Evolutionary conservation across 2,329 filamentous ascomycete genomes (phyloP).

Genomic region (Claviceps maximensis): DNA sequence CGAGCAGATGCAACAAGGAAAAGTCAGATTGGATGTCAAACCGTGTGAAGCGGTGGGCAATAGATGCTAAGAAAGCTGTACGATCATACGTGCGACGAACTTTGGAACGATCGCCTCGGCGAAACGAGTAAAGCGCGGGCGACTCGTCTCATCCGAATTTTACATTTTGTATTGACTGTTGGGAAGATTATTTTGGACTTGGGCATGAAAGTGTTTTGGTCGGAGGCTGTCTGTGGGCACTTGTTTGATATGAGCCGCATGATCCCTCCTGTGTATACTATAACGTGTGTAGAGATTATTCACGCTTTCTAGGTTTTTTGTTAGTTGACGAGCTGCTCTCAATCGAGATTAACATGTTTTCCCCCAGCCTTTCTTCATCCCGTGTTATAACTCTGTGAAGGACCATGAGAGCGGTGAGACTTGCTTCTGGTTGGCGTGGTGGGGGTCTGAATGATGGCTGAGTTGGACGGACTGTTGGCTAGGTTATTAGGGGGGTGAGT

Average conservation of each 20-base stretch:
- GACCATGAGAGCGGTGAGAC: too few relatives aligned
- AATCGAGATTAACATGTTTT: neutral
- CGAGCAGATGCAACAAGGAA: neutral
- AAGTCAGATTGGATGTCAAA: conserved; percentile 12
- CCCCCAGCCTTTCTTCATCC: too few relatives aligned
- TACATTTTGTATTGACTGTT: conserved; percentile 2
- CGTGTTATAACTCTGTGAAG: too few relatives aligned
- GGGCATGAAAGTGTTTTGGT: neutral
- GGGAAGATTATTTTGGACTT: conserved; percentile 1
- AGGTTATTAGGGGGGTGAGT: neutral
- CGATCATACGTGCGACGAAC: conserved; percentile 20
- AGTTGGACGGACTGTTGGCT: too few relatives aligned
- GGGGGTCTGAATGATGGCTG: too few relatives aligned
- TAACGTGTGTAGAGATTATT: neutral
- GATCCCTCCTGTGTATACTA: neutral
- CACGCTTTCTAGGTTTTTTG: neutral
- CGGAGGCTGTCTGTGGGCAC: neutral
- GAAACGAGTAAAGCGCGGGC: conserved; percentile 3
- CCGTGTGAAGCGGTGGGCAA: conserved; percentile 22
- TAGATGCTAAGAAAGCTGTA: conserved; percentile 19
- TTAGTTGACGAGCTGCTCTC: neutral
- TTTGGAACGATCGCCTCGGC: conserved; percentile 17
- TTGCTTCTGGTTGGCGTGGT: too few relatives aligned
- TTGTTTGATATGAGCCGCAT: neutral
- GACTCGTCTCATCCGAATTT: neutral